Percentiles rank a stretch among this genome's conserved stretches.
These are phyloP conservation scores for Purpureocillium lavendulum DNA, from an alignment of 2,329 filamentous ascomycete genomes.

Conservation along the genomic window DNA sequence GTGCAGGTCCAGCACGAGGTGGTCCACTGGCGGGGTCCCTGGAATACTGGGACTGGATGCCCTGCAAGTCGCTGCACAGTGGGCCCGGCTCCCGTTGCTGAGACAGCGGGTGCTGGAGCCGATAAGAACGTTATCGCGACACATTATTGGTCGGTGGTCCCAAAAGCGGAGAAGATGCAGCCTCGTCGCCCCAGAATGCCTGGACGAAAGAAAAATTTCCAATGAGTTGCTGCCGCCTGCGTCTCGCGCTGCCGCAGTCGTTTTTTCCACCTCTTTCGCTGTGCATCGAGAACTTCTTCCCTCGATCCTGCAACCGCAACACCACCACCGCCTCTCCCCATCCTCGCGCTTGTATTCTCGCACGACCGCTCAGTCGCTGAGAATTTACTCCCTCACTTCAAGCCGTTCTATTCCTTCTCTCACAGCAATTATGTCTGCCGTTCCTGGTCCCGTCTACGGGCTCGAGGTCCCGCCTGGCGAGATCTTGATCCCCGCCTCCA, in stretches of 20 bases:
- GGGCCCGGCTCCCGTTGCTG: too few species aligned
- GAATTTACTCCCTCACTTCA: not conserved
- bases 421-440: slow-evolving; percentile 43
- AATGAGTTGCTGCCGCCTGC: slow-evolving; percentile 6
- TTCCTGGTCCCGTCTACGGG: slow-evolving; percentile 78
- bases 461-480: slow-evolving; percentile 83
- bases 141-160: slow-evolving; percentile 14
- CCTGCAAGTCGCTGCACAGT: too few species aligned
- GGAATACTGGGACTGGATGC: too few species aligned
- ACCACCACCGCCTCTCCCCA: not conserved
- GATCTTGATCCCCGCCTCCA: slow-evolving; percentile 69
- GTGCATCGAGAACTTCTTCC: slow-evolving; percentile 2
- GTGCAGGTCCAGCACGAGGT: too few species aligned
- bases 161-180: slow-evolving; percentile 6
- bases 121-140: slow-evolving; percentile 22
- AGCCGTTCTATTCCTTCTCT: not conserved
- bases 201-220: slow-evolving; percentile 23
- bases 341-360: not conserved
- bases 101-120: slow-evolving; percentile 19
- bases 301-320: not conserved
- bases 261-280: not conserved
- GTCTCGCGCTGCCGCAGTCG: not conserved
- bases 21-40: too few species aligned
- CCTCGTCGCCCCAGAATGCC: slow-evolving; percentile 5
- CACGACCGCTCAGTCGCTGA: not conserved